Evolutionary conservation across 192 early-diverging fungal genomes (phyloP), one percentile per base, ranked within the genome.

Genomic region (Linnemannia exigua): DNA sequence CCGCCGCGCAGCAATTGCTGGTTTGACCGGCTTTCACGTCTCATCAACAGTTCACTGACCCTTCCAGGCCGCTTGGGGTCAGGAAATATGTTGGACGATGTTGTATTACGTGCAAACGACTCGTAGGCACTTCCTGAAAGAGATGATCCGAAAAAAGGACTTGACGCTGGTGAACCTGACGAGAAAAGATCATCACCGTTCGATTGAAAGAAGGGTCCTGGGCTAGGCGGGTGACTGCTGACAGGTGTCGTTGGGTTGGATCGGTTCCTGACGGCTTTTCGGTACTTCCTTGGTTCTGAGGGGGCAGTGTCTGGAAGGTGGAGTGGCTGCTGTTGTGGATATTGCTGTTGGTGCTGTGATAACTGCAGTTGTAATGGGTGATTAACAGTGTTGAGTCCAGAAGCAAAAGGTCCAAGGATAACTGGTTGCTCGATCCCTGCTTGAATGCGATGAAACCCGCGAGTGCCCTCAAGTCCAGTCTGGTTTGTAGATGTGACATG

Each of bases 201-300:
- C 54, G 35, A 7, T 33, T 48, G 31, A 11, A 74, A 38, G 12
- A 69, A 36, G 8, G 41, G 17, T 16, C 77, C 75, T 12, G 84
- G 84, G 25, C 84, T 86, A 8, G 84, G 75, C 19, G 84, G 84
- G 47, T 86, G 84, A 28, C 84, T 86, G 51, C 70, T 70, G 17
- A 76, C 37, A 0, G 84, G 84, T 28, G 84, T 86, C 22, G 84
- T 80, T 9, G 84, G 79, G 69, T 86, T 86, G 36, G 84, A 86
- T 1, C 78, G 84, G 25, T 74, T 86, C 36, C 84, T 37, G 37
- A 31, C 63, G 12, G 84, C 78, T 17, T 80, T 86, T 51, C 74
- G 76, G 70, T 80, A 86, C 35, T 77, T 86, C 9, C 84, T 51
- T 41, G 84, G 84, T 22, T 79, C 75, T 28, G 72, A 67, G 0